Conservation (phyloP, 2,329 filamentous ascomycete species). For the Gliomastix tumulicola region DNA sequence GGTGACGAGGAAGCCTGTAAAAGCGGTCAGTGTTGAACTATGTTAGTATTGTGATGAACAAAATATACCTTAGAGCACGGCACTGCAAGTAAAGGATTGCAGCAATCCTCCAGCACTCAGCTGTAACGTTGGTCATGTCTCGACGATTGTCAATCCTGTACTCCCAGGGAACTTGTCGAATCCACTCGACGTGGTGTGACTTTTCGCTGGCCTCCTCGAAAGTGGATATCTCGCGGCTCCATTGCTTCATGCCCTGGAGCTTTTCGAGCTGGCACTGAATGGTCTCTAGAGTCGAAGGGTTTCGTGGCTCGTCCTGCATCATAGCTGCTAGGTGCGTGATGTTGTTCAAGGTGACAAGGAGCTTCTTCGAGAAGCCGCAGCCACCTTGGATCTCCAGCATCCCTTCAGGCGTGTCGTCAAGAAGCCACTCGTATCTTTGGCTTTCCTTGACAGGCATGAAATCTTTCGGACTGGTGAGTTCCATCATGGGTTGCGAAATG, state of each 20-base stretch:
- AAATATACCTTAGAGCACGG: constrained; percentile 27
- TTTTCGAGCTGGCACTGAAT: constrained; percentile 16
- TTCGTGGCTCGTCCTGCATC: constrained; percentile 22
- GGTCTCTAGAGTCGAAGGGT: constrained; percentile 20
- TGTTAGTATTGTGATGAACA: too few species aligned
- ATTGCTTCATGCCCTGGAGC: constrained; percentile 23
- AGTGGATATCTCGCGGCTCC: constrained; percentile 19
- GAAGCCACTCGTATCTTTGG: constrained; percentile 27
- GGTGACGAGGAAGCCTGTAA: constrained; percentile 28
- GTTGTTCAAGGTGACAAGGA: constrained; percentile 27
- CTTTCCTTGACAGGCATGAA: constrained; percentile 20
- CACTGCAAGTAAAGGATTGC: constrained; percentile 30
- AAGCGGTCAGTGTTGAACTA: too few species aligned
- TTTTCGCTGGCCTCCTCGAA: constrained; percentile 11
- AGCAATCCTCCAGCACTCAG: constrained; percentile 32
- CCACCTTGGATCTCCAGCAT: constrained; percentile 31
- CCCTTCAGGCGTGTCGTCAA: constrained; percentile 24
- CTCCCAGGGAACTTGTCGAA: constrained; percentile 13
- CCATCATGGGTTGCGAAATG: constrained; percentile 29
- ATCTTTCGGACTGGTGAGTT: constrained; percentile 14
- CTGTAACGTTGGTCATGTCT: constrained; percentile 30
- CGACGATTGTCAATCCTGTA: constrained; percentile 16
- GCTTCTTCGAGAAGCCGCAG: constrained; percentile 31
- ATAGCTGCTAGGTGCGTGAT: constrained; percentile 27
- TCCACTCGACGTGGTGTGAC: constrained; percentile 17